Conservation (phyloP, 306 rosid species). For the Spatholobus suberectus region DNA sequence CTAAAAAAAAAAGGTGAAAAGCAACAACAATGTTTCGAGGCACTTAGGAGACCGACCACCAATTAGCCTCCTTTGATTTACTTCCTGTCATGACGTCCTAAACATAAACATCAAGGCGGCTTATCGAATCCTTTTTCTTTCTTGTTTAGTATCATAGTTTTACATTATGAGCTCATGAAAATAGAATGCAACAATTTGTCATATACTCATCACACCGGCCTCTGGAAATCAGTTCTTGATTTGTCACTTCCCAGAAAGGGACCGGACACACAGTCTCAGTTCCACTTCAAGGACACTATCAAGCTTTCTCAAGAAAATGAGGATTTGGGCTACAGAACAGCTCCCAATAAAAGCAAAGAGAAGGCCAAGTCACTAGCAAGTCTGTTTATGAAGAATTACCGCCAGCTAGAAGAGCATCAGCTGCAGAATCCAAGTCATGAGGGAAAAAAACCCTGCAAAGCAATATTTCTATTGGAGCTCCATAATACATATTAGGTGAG, state of each 20-base stretch:
- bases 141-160: background rate
- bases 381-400: conserved; percentile 42
- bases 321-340: conserved; percentile 21
- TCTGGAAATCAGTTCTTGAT: conserved; percentile 8
- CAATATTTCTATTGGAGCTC: conserved; percentile 19
- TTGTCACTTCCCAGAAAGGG: background rate
- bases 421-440: conserved; percentile 85
- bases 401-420: conserved; percentile 75
- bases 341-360: conserved; percentile 1
- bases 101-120: background rate
- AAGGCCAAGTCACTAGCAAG: background rate
- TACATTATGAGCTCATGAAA: background rate
- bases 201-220: background rate
- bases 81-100: background rate
- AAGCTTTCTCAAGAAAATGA: conserved; percentile 28
- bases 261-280: conserved; percentile 3
- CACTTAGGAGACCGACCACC: background rate
- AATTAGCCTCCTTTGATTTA: background rate
- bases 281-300: conserved; percentile 11
- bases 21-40: background rate
- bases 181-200: conserved; percentile 26
- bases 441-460: conserved; percentile 90
- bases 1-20: background rate
- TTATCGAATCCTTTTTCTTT: background rate
- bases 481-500: background rate